A percentile compares a stretch with the other conserved stretches of the same genome.
Evolutionary conservation across 257 asterid genomes (phyloP).

Genomic region (Dorcoceras hygrometricum): DNA sequence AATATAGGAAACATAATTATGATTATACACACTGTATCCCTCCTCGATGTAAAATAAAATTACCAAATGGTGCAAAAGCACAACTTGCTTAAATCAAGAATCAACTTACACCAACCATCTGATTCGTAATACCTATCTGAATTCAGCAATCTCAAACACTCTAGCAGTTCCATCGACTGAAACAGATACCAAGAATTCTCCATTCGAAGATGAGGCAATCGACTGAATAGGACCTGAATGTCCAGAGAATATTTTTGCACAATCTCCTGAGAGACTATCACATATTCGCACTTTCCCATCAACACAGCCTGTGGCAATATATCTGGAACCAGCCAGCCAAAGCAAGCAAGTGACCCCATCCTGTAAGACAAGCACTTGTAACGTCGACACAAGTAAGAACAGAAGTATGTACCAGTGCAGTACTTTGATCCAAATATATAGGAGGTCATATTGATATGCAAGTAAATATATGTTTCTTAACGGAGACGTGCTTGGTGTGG

Average conservation of each 20-base stretch:
- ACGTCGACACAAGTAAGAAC: not conserved
- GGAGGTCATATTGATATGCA: not conserved
- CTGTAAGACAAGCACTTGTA: constrained; percentile 27
- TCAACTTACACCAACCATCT: too few species aligned
- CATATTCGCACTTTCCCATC: constrained; percentile 79
- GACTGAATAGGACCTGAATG: constrained; percentile 65
- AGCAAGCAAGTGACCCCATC: constrained; percentile 67
- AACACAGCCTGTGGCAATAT: constrained; percentile 62
- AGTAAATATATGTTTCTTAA: not conserved
- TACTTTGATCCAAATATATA: not conserved
- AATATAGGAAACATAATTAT: too few species aligned
- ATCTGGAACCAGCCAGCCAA: constrained; percentile 60
- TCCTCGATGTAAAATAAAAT: too few species aligned
- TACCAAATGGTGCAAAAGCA: too few species aligned
- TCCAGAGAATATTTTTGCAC: constrained; percentile 60
- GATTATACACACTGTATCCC: too few species aligned
- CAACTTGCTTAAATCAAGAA: too few species aligned
- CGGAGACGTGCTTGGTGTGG: too few species aligned
- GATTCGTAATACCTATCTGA: too few species aligned
- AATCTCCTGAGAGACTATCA: constrained; percentile 82
- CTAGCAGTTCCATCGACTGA: too few species aligned
- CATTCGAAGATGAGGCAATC: constrained; percentile 45
- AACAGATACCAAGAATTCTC: constrained; percentile 25
- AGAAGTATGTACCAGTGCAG: too few species aligned
- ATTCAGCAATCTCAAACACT: too few species aligned